These are phyloP conservation scores for Leccinellum rugosiceps DNA, from an alignment of 768 basidiomycete genomes.

Conservation along the genomic window DNA sequence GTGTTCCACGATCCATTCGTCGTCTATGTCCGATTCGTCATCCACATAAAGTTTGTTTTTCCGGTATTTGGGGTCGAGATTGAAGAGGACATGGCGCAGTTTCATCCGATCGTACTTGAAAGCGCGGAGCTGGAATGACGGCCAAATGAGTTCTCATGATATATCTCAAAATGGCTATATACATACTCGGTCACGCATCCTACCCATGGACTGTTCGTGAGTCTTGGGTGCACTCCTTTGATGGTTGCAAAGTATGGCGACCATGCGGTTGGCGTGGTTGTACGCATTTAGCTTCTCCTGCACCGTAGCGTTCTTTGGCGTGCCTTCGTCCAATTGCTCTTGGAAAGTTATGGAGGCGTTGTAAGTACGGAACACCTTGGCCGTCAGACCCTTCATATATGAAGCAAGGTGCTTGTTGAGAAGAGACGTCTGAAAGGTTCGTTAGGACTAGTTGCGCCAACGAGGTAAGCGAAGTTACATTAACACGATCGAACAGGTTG, in stretches of 20 bases:
- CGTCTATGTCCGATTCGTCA: slow-evolving; percentile 92
- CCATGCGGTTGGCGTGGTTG: slow-evolving; percentile 95
- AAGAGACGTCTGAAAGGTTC: slow-evolving; percentile 56
- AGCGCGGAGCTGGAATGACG: slow-evolving; percentile 61
- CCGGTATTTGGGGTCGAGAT: slow-evolving; percentile 73
- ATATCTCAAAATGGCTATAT: not conserved
- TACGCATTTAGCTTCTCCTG: slow-evolving; percentile 97
- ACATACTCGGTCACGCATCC: slow-evolving; percentile 85
- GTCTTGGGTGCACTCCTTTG: slow-evolving; percentile 91
- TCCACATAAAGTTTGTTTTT: slow-evolving; percentile 75
- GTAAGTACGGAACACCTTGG: slow-evolving; percentile 99
- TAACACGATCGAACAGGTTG: slow-evolving; percentile 91
- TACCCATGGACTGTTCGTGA: slow-evolving; percentile 91
- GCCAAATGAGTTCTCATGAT: not conserved
- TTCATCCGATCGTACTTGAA: slow-evolving; percentile 99
- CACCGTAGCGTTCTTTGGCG: slow-evolving; percentile 65
- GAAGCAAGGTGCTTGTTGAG: slow-evolving; percentile 90
- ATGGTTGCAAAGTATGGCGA: slow-evolving; percentile 99
- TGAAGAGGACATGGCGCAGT: slow-evolving; percentile 83
- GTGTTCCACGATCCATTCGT: slow-evolving; percentile 81
- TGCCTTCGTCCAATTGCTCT: slow-evolving; percentile 76
- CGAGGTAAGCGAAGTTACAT: slow-evolving; percentile 41
- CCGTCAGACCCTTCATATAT: slow-evolving; percentile 97
- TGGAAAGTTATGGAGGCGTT: slow-evolving; percentile 98
- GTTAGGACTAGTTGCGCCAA: slow-evolving; percentile 17